Evolutionary conservation across 2,329 filamentous ascomycete genomes (phyloP), one percentile per base, ranked within the genome.

Genomic region (Aspergillus costaricaensis): DNA sequence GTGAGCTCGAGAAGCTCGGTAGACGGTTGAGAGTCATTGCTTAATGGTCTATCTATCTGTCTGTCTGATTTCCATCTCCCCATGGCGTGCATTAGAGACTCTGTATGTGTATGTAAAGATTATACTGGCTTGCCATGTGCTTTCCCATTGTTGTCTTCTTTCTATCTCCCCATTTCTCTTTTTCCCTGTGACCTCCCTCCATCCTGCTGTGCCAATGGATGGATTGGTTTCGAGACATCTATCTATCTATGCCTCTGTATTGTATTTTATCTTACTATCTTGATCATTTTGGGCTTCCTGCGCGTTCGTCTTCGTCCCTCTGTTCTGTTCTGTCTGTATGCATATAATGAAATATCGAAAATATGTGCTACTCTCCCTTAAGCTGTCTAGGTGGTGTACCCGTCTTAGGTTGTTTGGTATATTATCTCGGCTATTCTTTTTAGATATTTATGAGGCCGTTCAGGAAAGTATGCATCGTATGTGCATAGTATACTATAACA

Each of bases 1-100:
- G 92, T 7, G 91, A 96, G 83, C 84, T 97, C 79, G 92, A 96
- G 80, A 86, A 88, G 70, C 85, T 86, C 41, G 82, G 79, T 60
- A 79, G 85, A 61, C 76, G 77, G 59, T 70, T 79, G 54, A 76
- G 76, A 62, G 72, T 77, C 48, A 55, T 60, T 53, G 64, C 65
- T n/a, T 67, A 67, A 55, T 52, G 51, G 21, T 30, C 32, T 21
- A 0, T 23, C 23, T 21, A 6, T 25, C 25, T 25, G 25, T 25
- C 25, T 25, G 25, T 25, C 23, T 25, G 23, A 7, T 25, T 25
- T 25, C 23, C 23, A 25, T 27, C 25, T 27, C 7, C 43, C 17
- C 27, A 17, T 8, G 51, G n/a, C 21, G 21, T 27, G 32, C 32
- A 14, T 36, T 36, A 36, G 32, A 36, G 25, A 36, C 14, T 48